Evolutionary conservation across 495 filamentous ascomycete species (phyloP).

Genomic region (Annulohypoxylon maeteangense): DNA sequence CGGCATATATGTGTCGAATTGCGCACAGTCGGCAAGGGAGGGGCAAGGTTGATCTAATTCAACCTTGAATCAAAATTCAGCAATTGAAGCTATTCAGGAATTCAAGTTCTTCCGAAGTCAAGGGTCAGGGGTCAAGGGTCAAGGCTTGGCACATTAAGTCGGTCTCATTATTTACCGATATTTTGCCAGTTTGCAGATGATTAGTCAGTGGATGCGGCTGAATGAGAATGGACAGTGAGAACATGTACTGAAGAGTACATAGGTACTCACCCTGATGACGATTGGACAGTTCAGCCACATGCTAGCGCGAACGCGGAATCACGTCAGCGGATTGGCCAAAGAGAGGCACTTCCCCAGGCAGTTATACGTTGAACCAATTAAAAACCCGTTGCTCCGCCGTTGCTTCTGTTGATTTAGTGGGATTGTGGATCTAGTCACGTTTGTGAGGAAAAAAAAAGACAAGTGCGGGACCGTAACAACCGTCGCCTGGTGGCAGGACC

Average conservation of each 20-base stretch:
- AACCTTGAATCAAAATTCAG: constrained; percentile 37
- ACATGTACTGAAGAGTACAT: constrained; percentile 11
- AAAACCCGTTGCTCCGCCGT: constrained; percentile 57
- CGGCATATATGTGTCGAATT: constrained; percentile 16
- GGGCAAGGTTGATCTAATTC: constrained; percentile 16
- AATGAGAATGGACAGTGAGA: neutral
- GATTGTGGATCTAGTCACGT: constrained; percentile 38
- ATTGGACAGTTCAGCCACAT: constrained; percentile 27
- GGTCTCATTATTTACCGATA: constrained; percentile 11
- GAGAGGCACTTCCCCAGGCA: constrained; percentile 17
- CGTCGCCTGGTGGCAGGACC: constrained; percentile 21
- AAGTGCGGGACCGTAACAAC: constrained; percentile 34
- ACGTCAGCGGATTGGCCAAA: constrained; percentile 47
- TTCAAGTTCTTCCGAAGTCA: constrained; percentile 44
- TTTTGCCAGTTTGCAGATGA: constrained; percentile 29
- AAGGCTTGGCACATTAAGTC: constrained; percentile 4
- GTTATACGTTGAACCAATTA: constrained; percentile 51
- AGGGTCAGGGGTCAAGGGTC: constrained; percentile 17
- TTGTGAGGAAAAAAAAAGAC: constrained; percentile 34
- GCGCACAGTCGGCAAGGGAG: constrained; percentile 1
- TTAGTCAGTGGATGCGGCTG: too few species aligned
- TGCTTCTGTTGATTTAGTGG: constrained; percentile 57
- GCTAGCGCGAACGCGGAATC: constrained; percentile 37
- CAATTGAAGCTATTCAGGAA: constrained; percentile 45
- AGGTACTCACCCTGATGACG: constrained; percentile 8